Base-by-base conservation (phyloP, 768 basidiomycete genomes). In the Tricholomella constricta region DNA sequence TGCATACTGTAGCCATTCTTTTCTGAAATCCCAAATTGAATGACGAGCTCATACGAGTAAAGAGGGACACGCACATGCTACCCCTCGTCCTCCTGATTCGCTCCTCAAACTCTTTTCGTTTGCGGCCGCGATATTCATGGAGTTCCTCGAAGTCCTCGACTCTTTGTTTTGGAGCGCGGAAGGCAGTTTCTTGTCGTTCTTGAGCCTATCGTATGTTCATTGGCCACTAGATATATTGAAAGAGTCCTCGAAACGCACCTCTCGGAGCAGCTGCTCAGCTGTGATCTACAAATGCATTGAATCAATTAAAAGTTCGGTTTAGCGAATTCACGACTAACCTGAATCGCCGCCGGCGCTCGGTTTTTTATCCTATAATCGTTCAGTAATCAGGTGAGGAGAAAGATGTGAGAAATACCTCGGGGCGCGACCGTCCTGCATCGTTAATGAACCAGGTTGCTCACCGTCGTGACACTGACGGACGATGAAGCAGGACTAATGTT, bases 141-240 rank as follows among this genome's bases (percentile, higher is more conserved):
- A 89, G 80, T 64, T 88, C 80, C 84, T 99, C 97, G 62, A 94
- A 91, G 71, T 99, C 97, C 72, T 96, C 94, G 27, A 99, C 89
- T 35, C 94, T n/a, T n/a, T n/a, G n/a, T n/a, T n/a, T n/a, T n/a
- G 97, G 97, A 1, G 95, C 94, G 45, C 87, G 85, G 67, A 94
- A 91, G 11, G 88, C 82, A 26, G 90, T 82, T 68, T 98, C 97
- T n/a, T n/a, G n/a, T n/a, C n/a, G n/a, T n/a, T n/a, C n/a, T 88
- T 98, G 94, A 44, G 97, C 97, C 90, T 94, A 62, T 26, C 1
- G 17, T 12, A 38, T 2, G 25, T 19, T 44, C 23, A 49, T 38
- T 15, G 40, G 51, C 19, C 52, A 29, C n/a, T 44, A 44, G 25
- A 38, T 31, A 14, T 15, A 31, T 12, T 17, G 1, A 41, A 31